Conservation (phyloP, 305 asterid species). For the Nicotiana rustica region DNA sequence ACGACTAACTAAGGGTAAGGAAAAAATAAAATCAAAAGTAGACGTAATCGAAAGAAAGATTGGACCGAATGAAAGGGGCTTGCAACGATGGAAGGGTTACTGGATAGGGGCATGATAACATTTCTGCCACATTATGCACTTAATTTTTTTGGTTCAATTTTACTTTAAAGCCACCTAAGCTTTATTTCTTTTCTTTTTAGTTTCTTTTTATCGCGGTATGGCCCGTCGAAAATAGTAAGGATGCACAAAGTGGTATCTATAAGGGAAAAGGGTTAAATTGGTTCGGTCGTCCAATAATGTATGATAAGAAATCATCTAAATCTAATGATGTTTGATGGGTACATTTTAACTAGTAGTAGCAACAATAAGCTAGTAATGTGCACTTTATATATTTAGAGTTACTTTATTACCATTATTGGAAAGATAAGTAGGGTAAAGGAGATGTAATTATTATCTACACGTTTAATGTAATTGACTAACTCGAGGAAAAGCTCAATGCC, state of each 20-base stretch:
- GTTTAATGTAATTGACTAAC: slow-evolving; percentile 15
- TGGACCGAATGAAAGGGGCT: no score
- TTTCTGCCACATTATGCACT: no score
- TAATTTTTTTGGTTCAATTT: no score
- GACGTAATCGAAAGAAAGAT: no score
- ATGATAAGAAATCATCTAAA: neutral
- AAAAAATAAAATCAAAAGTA: no score
- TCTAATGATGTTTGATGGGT: slow-evolving; percentile 20
- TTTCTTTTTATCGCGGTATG: no score
- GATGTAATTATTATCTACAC: neutral
- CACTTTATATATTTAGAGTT: neutral
- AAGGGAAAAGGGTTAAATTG: neutral
- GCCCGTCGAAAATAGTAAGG: no score
- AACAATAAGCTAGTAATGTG: slow-evolving; percentile 12
- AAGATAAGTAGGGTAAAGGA: slow-evolving; percentile 3
- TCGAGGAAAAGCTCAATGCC: neutral
- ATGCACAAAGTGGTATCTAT: neutral
- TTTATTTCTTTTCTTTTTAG: no score
- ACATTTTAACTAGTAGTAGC: slow-evolving; percentile 4
- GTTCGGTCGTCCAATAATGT: neutral
- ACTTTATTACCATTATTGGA: neutral
- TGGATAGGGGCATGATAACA: no score
- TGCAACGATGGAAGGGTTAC: no score
- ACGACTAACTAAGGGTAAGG: no score
- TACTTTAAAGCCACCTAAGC: no score